Evolutionary conservation across 768 basidiomycete species (phyloP).

Genomic region (Dacryopinax primogenitus): DNA sequence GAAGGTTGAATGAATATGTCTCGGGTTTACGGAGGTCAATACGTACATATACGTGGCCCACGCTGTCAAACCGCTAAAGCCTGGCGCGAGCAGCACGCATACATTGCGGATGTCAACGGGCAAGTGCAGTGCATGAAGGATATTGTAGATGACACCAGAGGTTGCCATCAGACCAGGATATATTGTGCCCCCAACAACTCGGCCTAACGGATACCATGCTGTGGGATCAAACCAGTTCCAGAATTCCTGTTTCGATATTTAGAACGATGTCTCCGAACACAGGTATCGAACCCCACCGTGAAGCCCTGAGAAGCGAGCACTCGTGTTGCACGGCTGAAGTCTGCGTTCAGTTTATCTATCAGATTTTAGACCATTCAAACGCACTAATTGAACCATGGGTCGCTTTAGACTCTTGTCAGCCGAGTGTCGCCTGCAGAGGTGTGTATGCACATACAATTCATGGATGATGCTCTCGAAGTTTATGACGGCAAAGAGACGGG

Average conservation of each 20-base stretch:
- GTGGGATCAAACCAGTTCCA: constrained; percentile 99
- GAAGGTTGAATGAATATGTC: background rate
- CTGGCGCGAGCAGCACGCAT: constrained; percentile 92
- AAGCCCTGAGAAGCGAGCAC: constrained; percentile 88
- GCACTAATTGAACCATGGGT: constrained; percentile 99
- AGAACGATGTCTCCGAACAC: background rate
- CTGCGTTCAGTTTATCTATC: background rate
- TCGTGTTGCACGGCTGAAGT: constrained; percentile 74
- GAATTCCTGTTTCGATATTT: constrained; percentile 70
- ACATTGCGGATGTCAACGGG: constrained; percentile 96
- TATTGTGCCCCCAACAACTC: constrained; percentile 95
- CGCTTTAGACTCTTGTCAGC: constrained; percentile 35
- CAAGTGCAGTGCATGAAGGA: constrained; percentile 75
- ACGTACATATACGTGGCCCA: constrained; percentile 90
- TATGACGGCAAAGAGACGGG: constrained; percentile 90
- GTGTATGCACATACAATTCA: constrained; percentile 66
- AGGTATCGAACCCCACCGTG: constrained; percentile 50
- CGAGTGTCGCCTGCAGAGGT: constrained; percentile 11
- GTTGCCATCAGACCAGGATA: constrained; percentile 99
- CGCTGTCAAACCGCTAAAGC: constrained; percentile 91
- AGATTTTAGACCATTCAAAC: constrained; percentile 25
- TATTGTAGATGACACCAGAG: constrained; percentile 89
- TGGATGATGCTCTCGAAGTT: constrained; percentile 99
- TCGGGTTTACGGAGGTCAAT: background rate
- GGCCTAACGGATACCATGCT: constrained; percentile 97